Percentiles rank a stretch among this genome's conserved stretches.
These are phyloP conservation scores for Pythium chondricola DNA, from an alignment of 352 stramenopile species.

Conservation along the genomic window DNA sequence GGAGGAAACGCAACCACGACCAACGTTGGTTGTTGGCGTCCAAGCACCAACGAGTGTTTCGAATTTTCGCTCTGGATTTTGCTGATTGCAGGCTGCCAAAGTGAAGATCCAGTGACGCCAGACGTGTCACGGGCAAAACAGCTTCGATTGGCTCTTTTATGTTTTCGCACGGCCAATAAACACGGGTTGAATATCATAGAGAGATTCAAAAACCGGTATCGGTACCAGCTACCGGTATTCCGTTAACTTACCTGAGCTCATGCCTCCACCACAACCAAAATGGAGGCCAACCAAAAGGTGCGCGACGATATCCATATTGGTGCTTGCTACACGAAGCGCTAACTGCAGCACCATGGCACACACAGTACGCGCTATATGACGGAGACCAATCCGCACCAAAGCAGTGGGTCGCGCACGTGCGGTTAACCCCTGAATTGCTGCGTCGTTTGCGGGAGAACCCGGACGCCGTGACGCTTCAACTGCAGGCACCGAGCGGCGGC, in stretches of 20 bases:
- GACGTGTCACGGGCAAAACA: too few relatives aligned
- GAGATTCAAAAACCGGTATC: background rate
- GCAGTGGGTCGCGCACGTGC: constrained; percentile 63
- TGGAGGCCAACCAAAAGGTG: constrained; percentile 12
- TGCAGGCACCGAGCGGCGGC: constrained; percentile 22
- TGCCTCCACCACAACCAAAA: too few relatives aligned
- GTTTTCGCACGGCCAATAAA: too few relatives aligned
- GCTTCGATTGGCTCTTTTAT: too few relatives aligned
- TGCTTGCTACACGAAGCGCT: too few relatives aligned
- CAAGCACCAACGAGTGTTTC: too few relatives aligned
- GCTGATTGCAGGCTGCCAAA: too few relatives aligned
- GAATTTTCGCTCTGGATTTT: background rate
- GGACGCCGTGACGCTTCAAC: constrained; percentile 20
- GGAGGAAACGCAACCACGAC: background rate
- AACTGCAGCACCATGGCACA: too few relatives aligned
- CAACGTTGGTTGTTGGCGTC: background rate
- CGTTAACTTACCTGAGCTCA: too few relatives aligned
- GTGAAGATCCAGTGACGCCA: too few relatives aligned
- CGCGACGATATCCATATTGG: too few relatives aligned
- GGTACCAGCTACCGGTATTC: background rate
- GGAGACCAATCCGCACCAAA: constrained; percentile 23
- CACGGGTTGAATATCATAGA: too few relatives aligned
- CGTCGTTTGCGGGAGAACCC: constrained; percentile 38
- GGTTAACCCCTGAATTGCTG: constrained; percentile 71
- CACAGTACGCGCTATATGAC: constrained; percentile 70